Base-by-base conservation (phyloP, 108 stramenopile genomes). In the Stephanodiscus minutulus region DNA sequence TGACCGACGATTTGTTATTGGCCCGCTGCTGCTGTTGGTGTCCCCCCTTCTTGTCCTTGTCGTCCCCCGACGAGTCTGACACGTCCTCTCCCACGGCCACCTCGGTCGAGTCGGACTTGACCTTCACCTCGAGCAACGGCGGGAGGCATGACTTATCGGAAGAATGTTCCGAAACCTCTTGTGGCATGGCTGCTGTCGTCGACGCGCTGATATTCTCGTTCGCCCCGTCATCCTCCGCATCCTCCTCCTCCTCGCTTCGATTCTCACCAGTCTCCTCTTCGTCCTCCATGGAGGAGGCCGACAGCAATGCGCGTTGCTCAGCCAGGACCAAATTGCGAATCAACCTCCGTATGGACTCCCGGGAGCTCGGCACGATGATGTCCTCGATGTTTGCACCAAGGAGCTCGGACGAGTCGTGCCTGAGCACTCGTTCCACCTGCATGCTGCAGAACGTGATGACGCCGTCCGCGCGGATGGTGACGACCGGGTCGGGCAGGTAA, bases 391-490 rank as follows among this genome's bases (percentile, higher is more conserved):
- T 82, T 18, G 76, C 85, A 18, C 91, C 91, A 1, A 91, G 41
- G 53, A 95, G 68, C 50, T 83, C 87, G 3, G 71, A 72, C 5
- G 66, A 55, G 54, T 87, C 79, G 84, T 91, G 83, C 20, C 63
- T 37, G 9, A 94, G 64, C 24, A 94, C 84, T 10, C 89, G 63
- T 65, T 90, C 89, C 12, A 87, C 89, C 77, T 95, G 91, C 46
- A 76, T 86, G 71, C 84, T 91, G 62, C 88, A 91, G 58, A 95
- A 95, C 9, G 89, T 92, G 41, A 95, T 89, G n/a, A 60, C 70
- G 9, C 93, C 93, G 24, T 86, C 80, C 1, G 64, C 52, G 17
- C 61, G 55, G 48, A 87, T 83, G 13, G 86, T 84, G 53, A 95
- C 75, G 4, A 95, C 89, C n/a, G 91, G 68, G 70, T 92, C 91